Conservation (phyloP, 2,329 filamentous ascomycete species). For the Penicillium sp. region DNA sequence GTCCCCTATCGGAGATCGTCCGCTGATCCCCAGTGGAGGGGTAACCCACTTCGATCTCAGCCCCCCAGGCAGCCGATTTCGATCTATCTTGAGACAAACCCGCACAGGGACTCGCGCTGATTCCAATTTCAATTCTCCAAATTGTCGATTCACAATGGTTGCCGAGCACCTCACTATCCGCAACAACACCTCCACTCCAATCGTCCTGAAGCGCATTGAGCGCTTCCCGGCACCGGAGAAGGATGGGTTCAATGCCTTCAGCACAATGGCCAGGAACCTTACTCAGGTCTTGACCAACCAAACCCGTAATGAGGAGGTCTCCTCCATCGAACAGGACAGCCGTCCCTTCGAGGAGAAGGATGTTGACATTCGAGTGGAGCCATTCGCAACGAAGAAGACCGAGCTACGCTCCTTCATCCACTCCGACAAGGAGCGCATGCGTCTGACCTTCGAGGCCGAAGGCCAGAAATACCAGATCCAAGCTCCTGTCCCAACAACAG, state of each 20-base stretch:
- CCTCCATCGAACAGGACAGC: constrained; percentile 51
- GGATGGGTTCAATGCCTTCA: constrained; percentile 29
- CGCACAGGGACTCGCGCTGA: not conserved
- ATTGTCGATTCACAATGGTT: constrained; percentile 32
- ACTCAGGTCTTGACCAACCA: constrained; percentile 45
- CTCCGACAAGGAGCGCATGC: constrained; percentile 63
- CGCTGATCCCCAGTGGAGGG: constrained; percentile 20
- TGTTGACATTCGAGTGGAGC: constrained; percentile 62
- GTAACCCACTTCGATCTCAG: constrained; percentile 11
- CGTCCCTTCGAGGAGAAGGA: constrained; percentile 62
- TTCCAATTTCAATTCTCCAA: not conserved
- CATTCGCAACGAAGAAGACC: constrained; percentile 67
- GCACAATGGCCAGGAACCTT: constrained; percentile 50
- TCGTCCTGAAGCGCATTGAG: constrained; percentile 72
- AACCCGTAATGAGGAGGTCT: constrained; percentile 47
- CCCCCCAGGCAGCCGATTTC: constrained; percentile 3
- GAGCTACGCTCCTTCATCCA: constrained; percentile 61
- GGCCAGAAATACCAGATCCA: constrained; percentile 71
- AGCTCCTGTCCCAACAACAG: constrained; percentile 61
- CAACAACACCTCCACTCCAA: constrained; percentile 73
- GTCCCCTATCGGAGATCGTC: constrained; percentile 16
- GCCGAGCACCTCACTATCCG: constrained; percentile 65
- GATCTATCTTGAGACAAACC: not conserved
- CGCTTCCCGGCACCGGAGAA: constrained; percentile 63
- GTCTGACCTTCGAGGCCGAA: constrained; percentile 68